phyloP scores from a whole-genome alignment of 176 grass and related monocot species.

The Poa annua region DNA sequence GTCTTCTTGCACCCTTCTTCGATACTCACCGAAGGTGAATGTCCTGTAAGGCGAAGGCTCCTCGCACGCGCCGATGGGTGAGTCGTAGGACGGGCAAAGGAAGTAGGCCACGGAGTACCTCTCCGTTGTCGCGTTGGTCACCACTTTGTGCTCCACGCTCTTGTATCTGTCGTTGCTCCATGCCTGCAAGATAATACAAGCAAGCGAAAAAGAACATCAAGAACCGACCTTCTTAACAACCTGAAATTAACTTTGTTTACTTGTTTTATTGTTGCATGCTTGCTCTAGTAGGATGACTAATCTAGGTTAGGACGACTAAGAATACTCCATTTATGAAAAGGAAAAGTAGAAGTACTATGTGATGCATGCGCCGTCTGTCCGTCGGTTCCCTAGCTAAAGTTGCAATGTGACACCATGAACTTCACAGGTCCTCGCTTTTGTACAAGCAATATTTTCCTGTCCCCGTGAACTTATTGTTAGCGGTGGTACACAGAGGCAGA shows the following conservation, averaged over 20 bases:
- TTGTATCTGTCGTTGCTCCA: constrained; percentile 96
- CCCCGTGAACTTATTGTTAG: constrained; percentile 1
- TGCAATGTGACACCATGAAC: constrained; percentile 28
- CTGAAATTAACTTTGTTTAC: background rate
- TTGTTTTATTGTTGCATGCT: background rate
- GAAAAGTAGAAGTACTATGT: background rate
- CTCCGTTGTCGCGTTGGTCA: constrained; percentile 58
- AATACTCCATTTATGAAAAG: background rate
- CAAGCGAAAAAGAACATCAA: background rate
- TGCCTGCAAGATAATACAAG: constrained; percentile 46
- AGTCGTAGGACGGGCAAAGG: constrained; percentile 78
- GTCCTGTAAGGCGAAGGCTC: constrained; percentile 62
- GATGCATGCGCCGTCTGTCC: background rate
- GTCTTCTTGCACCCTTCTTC: constrained; percentile 69
- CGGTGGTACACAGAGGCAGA: constrained; percentile 9
- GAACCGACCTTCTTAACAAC: background rate
- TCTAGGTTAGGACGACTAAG: too few species aligned
- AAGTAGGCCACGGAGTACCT: constrained; percentile 87
- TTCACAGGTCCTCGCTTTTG: constrained; percentile 16
- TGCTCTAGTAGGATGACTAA: background rate
- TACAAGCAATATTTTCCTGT: constrained; percentile 37
- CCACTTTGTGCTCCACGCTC: constrained; percentile 88
- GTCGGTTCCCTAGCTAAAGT: constrained; percentile 31
- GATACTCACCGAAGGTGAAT: constrained; percentile 91
- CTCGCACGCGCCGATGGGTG: constrained; percentile 61